Evolutionary conservation across 495 filamentous ascomycete genomes (phyloP), one percentile per base, ranked within the genome.

Genomic region (Aspergillus steynii): DNA sequence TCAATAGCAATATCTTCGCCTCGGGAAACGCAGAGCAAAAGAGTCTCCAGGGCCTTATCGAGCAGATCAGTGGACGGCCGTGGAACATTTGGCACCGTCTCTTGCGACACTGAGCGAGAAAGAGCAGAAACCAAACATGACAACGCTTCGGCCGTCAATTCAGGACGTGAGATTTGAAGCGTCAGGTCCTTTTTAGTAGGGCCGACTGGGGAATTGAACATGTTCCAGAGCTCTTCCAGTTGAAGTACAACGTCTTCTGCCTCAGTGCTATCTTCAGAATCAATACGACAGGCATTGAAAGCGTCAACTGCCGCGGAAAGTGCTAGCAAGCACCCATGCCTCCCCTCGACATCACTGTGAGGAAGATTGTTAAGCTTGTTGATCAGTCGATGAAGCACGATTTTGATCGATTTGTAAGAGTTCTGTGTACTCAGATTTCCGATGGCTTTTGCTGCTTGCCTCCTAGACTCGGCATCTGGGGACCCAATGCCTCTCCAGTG

Each of bases 401-500:
- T 59, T 6, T 62, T 59, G 34, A 81, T 62, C 0, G 75, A 70
- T 25, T 66, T 69, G 64, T 65, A 73, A 29, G 62, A 61, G 58
- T 71, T 32, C 51, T 75, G 71, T 8, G 59, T 65, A 27, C 83
- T 83, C 29, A 95, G 66, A 4, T 62, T 67, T 7, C 91, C 91
- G 59, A 94, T 85, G 0, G 89, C 85, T 6, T 67, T 70, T 1
- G 91, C 92, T 37, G 92, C 89, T 48, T 84, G 79, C 66, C 90
- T 83, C 59, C 95, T 82, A 20, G 90, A 88, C 8, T 82, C 78
- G 1, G 85, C 80, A 71, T 97, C 93, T 47, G 83, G 78, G 59
- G 92, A 89, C 0, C 89, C 86, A 50, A 94, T 83, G 3, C 95
- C 95, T 68, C 95, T 83, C 95, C 95, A 98, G 15, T 85, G 85